Base-by-base conservation (phyloP, 768 basidiomycete genomes). In the Leccinum rimulosum region DNA sequence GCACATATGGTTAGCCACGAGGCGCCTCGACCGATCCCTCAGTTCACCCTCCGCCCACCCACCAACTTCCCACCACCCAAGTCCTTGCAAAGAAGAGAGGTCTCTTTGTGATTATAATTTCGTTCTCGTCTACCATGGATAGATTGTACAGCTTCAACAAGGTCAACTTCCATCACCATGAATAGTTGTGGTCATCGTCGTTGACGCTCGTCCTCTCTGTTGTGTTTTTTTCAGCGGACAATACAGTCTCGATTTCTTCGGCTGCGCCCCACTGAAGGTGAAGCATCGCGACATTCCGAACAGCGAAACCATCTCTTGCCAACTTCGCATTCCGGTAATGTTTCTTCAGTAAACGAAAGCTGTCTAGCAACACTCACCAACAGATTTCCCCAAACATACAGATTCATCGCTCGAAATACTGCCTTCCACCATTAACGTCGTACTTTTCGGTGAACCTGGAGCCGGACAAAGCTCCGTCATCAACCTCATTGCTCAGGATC, bases 361-460 rank as follows among this genome's bases (percentile, higher is more conserved):
- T 4, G 35, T 14, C 35, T 35, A 4, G 12, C 4, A 35, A 3
- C 27, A n/a, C 61, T 68, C 28, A 68, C 28, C 17, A 40, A 28
- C 27, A 27, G 25, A 36, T 54, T 35, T n/a, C 33, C 11, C 50
- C 63, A 63, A 35, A 35, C 4, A 14, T 14, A n/a, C 40, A 49
- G 38, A 48, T 55, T 4, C 52, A 33, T 9, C 60, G 0, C 22
- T 8, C 12, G 12, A 36, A 36, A 36, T 33, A 10, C 10, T 10
- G 35, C 40, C 1, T 11, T n/a, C n/a, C n/a, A 58, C 62, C 33
- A 35, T 63, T 52, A 80, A 79, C 36, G 64, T 79, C 40, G 64
- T 80, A 3, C 65, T 36, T 36, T 36, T 12, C 35, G 14, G 35
- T 12, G 35, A 12, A 36, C 4, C 4, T 14, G 14, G 35, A 36